Percentiles rank a stretch among this genome's conserved stretches.
These are phyloP conservation scores for Cynara cardunculus DNA, from an alignment of 129 eudicot species.

Conservation along the genomic window DNA sequence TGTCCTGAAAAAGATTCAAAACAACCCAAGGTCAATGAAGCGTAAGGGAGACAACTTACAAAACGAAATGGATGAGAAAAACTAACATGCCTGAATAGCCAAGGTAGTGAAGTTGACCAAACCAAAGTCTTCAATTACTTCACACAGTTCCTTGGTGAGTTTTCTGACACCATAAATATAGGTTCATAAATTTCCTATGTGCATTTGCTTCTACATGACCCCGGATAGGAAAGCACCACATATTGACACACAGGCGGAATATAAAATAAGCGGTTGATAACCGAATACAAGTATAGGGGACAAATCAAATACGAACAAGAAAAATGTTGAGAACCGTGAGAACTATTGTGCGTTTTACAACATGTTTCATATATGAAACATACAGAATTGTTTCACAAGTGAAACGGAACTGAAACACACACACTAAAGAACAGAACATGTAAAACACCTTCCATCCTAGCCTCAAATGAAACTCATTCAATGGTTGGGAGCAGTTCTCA, in stretches of 20 bases:
- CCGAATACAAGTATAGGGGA: neutral
- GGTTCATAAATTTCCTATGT: neutral
- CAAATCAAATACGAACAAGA: neutral
- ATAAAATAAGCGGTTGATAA: neutral
- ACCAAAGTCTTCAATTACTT: constrained; percentile 68
- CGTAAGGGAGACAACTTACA: neutral
- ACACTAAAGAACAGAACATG: neutral
- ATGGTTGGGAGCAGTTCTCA: neutral
- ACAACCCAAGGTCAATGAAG: neutral
- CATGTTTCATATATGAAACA: neutral
- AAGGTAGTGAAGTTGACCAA: constrained; percentile 79
- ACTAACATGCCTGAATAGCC: constrained; percentile 66
- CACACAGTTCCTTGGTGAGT: constrained; percentile 91
- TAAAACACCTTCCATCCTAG: neutral
- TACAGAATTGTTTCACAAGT: neutral
- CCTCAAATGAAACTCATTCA: neutral
- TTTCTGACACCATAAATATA: constrained; percentile 42
- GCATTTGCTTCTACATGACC: constrained; percentile 1
- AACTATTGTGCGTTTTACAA: neutral
- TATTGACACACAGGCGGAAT: neutral
- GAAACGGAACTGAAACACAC: neutral
- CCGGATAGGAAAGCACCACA: neutral
- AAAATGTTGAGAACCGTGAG: neutral
- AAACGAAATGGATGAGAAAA: neutral
- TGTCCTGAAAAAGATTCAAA: constrained; percentile 45